Evolutionary conservation across 1,139 yeast species (phyloP).

Genomic region (Yamadazyma conglobata): DNA sequence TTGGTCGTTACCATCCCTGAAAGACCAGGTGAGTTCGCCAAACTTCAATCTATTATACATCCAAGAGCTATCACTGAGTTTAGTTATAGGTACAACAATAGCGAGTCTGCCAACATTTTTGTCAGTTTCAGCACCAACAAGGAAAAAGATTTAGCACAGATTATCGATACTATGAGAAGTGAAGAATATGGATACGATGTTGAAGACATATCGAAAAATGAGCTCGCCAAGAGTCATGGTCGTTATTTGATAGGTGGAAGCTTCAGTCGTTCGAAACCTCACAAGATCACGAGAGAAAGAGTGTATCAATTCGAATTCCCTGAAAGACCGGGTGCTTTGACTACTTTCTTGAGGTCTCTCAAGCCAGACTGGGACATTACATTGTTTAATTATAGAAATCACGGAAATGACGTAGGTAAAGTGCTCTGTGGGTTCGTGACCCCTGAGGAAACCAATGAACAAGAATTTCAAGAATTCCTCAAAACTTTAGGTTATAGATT

Average conservation of each 20-base stretch:
- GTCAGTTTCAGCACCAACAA: constrained; percentile 80
- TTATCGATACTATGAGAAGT: constrained; percentile 36
- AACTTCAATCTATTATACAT: constrained; percentile 67
- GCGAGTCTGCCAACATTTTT: constrained; percentile 70
- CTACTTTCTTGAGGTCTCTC: constrained; percentile 69
- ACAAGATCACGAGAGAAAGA: constrained; percentile 62
- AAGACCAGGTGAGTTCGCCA: constrained; percentile 81
- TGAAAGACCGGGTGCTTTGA: constrained; percentile 92
- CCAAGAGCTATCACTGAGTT: constrained; percentile 94
- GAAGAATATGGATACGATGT: constrained; percentile 55
- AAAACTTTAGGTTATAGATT: constrained; percentile 70
- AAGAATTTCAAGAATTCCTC: constrained; percentile 65
- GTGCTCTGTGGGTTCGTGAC: constrained; percentile 86
- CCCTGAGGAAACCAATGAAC: constrained; percentile 64
- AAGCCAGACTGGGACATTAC: constrained; percentile 87
- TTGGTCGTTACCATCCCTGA: constrained; percentile 89
- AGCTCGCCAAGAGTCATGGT: constrained; percentile 93
- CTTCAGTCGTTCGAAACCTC: constrained; percentile 17
- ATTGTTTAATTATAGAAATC: constrained; percentile 92
- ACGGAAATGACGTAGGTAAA: constrained; percentile 92
- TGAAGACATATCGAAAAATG: constrained; percentile 83
- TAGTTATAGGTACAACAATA: constrained; percentile 68
- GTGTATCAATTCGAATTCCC: constrained; percentile 90
- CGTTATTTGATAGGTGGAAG: constrained; percentile 91
- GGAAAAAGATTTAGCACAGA: constrained; percentile 46